phyloP scores from a whole-genome alignment of 495 filamentous ascomycete genomes.

The Xylaria venustula region DNA sequence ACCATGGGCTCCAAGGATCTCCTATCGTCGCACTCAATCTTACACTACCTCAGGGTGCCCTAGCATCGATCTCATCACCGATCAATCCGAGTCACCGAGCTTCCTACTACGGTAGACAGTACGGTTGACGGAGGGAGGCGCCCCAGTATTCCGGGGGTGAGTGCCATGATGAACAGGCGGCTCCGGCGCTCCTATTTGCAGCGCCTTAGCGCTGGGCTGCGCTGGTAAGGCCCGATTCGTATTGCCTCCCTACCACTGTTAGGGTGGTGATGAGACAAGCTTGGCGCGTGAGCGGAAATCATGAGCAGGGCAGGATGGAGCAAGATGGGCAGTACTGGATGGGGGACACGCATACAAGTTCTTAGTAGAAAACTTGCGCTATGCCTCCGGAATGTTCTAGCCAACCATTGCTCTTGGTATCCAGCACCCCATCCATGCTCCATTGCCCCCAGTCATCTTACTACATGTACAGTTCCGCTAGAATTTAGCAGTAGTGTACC shows the following conservation, averaged over 20 bases:
- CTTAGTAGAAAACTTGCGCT: background rate
- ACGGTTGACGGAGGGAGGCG: constrained; percentile 9
- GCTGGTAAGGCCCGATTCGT: background rate
- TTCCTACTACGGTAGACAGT: constrained; percentile 8
- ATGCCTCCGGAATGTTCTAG: background rate
- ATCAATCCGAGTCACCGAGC: constrained; percentile 6
- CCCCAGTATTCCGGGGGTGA: constrained; percentile 13
- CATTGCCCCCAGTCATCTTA: constrained; percentile 7
- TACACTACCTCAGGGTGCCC: background rate
- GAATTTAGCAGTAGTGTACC: no score
- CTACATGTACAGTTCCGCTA: background rate
- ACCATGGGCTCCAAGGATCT: constrained; percentile 1
- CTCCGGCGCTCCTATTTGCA: constrained; percentile 7
- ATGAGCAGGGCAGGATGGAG: background rate
- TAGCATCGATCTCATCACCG: constrained; percentile 1
- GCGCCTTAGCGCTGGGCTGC: constrained; percentile 1
- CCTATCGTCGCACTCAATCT: background rate
- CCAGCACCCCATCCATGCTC: background rate
- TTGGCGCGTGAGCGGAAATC: background rate
- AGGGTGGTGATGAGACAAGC: background rate
- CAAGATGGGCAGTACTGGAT: no score
- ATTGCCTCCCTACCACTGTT: background rate
- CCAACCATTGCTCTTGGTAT: background rate
- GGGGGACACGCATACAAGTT: background rate
- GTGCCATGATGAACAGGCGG: constrained; percentile 3